phyloP scores from a whole-genome alignment of 1,284 basidiomycete species.

The Fistulinella staudtii region DNA sequence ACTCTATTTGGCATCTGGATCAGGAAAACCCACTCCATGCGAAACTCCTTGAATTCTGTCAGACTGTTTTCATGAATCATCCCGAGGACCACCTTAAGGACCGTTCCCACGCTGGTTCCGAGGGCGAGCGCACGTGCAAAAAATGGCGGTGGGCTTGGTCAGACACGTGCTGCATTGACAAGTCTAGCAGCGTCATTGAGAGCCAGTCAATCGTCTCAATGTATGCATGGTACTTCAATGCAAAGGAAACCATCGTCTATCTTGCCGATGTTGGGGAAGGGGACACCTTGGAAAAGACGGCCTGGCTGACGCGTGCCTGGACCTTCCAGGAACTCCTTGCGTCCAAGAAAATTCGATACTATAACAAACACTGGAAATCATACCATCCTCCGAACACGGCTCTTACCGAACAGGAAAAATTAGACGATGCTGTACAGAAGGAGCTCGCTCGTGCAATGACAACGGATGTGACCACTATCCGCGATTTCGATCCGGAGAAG shows the following conservation, averaged over 20 bases:
- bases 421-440: neutral
- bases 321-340: slow-evolving; percentile 15
- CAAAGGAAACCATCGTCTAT: slow-evolving; percentile 5
- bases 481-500: neutral
- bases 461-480: neutral
- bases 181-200: neutral
- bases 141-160: neutral
- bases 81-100: no score
- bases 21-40: slow-evolving; percentile 1
- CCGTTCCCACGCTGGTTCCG: no score
- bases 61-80: neutral
- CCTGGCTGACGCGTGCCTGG: slow-evolving; percentile 17
- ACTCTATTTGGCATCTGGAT: neutral
- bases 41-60: slow-evolving; percentile 2
- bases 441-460: neutral
- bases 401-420: neutral
- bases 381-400: neutral
- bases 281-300: slow-evolving; percentile 4
- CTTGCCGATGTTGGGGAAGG: slow-evolving; percentile 1
- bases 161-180: slow-evolving; percentile 8
- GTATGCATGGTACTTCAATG: slow-evolving; percentile 10
- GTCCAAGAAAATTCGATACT: slow-evolving; percentile 10
- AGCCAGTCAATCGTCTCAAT: slow-evolving; percentile 4
- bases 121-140: no score
- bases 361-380: slow-evolving; percentile 1